Base-by-base conservation (phyloP, 2,329 filamentous ascomycete genomes). In the Trichophyton mentagrophytes region DNA sequence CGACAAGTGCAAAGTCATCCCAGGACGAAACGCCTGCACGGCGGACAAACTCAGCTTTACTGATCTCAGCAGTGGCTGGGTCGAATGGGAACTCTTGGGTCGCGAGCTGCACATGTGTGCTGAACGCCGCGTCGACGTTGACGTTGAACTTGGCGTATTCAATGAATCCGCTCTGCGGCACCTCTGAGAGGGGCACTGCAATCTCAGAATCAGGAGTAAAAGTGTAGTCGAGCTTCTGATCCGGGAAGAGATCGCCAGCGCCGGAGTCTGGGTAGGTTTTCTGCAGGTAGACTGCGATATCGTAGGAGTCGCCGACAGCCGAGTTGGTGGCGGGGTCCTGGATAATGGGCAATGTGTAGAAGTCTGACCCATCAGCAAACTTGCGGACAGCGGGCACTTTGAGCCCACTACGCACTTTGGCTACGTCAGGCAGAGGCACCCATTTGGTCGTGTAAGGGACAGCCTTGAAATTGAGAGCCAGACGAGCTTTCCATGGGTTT, bases 211-310 rank as follows among this genome's bases (percentile, higher is more conserved):
- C 69, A 2, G 64, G 66, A 5, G 20, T 51, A 22, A 51, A 51
- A 3, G 57, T 61, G 63, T 69, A 76, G 59, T 78, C 75, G 15
- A 81, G 71, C 5, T 63, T 70, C 53, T 71, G 68, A 0, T 69
- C 56, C 0, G 78, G 78, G 65, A 85, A 81, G 1, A 86, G 73
- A 53, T 76, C 69, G 0, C 77, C 75, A 1, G 67, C 72, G 22
- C 46, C 46, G 3, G 46, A 25, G 1, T 78, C 78, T 0, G 76
- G 68, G 33, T 69, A 61, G 0, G 68, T 74, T 1, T 76, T 70
- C 25, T 86, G 78, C 1, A 87, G 74, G 65, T 85, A 81, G 27
- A 79, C 70, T 5, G 84, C 85, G 62, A 87, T 87, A 59, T 86
- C 84, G 66, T 85, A 85, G 1, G 83, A 82, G 71, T 87, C 85